Base-by-base conservation (phyloP, 257 asterid species). In the Solanum pimpinellifolium region DNA sequence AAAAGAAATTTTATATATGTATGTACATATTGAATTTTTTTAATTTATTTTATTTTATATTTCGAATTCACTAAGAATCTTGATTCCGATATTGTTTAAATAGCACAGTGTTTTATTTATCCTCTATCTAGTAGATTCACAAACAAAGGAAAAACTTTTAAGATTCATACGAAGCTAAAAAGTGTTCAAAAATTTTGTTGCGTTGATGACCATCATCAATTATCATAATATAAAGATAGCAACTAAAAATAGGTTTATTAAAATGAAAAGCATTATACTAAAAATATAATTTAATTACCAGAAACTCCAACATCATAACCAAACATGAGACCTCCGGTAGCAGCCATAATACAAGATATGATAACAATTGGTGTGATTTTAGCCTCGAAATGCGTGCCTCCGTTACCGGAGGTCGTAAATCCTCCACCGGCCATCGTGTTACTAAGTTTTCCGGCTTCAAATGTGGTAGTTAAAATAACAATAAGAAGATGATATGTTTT, bases 321-420 rank as follows among this genome's bases (percentile, higher is more conserved):
- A 25, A 95, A 95, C 98, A 95, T 95, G 52, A 95, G 95, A 7
- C 98, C 98, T 25, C 98, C 98, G 84, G 94, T 92, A 88, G 98
- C 98, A 4, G 98, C 98, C 95, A 94, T 86, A 88, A 95, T 90
- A 82, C 98, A 95, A 33, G 98, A 95, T 11, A 94, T 89, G 89
- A 95, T 90, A 7, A 95, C 98, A 33, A 94, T 93, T 12, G 97
- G 97, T 9, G 98, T 95, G 42, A 95, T 94, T 89, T 93, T 95
- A 70, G 98, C 98, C 90, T 95, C 98, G 66, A 93, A 95, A 83
- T 93, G 92, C 46, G 87, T 88, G 52, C 92, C 97, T 13, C 95
- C 94, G 41, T 83, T 90, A 49, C 89, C 86, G 25, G 97, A 62
- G 89, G 87, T 84, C 9, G 96, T 91, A 59, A 95, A 86, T 11